These are phyloP conservation scores for Colletotrichum aenigma DNA, from an alignment of 2,329 filamentous ascomycete genomes.

Conservation along the genomic window DNA sequence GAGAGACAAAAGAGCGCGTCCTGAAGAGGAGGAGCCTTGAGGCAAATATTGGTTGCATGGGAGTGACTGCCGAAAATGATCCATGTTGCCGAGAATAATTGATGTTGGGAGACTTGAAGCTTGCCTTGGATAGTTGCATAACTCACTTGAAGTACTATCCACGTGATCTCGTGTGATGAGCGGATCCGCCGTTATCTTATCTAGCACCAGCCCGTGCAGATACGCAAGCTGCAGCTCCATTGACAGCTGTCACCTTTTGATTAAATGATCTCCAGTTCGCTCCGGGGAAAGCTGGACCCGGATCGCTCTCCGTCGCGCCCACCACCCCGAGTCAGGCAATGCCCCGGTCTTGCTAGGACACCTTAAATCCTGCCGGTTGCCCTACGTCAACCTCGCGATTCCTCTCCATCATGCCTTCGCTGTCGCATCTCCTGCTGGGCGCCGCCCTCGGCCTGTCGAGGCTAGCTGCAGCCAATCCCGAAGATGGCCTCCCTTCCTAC, in stretches of 20 bases:
- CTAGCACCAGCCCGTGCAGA: not conserved
- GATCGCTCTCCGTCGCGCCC: slow-evolving; percentile 1
- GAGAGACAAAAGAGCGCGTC: not conserved
- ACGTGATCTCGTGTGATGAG: not conserved
- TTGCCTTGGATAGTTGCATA: not conserved
- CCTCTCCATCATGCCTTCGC: not conserved
- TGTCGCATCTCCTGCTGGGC: slow-evolving; percentile 1
- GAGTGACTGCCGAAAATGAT: not conserved
- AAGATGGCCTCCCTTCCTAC: slow-evolving; percentile 61
- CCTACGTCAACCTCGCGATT: not conserved
- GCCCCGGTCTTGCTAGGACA: slow-evolving; percentile 8
- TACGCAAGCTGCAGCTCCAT: not conserved
- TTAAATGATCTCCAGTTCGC: not conserved
- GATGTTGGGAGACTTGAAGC: not conserved
- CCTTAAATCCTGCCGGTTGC: not conserved
- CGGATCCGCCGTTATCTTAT: not conserved
- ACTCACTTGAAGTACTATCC: not conserved
- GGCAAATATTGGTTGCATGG: not conserved
- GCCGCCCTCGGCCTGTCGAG: slow-evolving; percentile 6
- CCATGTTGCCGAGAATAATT: not conserved
- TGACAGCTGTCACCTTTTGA: slow-evolving; percentile 13
- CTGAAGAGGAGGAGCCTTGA: not conserved
- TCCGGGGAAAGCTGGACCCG: slow-evolving; percentile 13
- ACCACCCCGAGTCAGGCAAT: slow-evolving; percentile 13
- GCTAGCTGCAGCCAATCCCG: slow-evolving; percentile 32